phyloP scores from a whole-genome alignment of 2,329 filamentous ascomycete species.

The Cyclaneusma minus region DNA sequence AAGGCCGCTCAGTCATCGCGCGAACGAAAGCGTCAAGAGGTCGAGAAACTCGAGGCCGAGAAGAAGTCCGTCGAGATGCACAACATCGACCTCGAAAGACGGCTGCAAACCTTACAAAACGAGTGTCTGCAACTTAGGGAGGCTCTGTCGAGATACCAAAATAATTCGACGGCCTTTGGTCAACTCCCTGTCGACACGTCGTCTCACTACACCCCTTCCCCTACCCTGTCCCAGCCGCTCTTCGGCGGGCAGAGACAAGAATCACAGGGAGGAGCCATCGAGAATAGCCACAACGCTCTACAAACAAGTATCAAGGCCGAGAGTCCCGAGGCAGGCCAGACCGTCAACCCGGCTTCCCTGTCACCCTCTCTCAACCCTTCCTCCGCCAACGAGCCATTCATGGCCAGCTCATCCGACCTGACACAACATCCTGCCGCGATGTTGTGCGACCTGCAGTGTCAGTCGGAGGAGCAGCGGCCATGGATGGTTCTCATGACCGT shows the following conservation, averaged over 20 bases:
- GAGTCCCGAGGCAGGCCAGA: too few species aligned
- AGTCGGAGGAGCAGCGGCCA: slow-evolving; percentile 44
- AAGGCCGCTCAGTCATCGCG: slow-evolving; percentile 92
- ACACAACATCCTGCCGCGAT: slow-evolving; percentile 99
- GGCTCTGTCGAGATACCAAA: slow-evolving; percentile 31
- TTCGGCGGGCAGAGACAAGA: too few species aligned
- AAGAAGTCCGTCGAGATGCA: slow-evolving; percentile 51
- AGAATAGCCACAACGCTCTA: too few species aligned
- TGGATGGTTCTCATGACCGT: slow-evolving; percentile 33
- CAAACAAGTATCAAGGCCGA: too few species aligned
- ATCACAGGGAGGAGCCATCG: too few species aligned
- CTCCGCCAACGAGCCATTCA: slow-evolving; percentile 22
- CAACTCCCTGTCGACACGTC: too few species aligned
- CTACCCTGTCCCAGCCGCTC: slow-evolving; percentile 16
- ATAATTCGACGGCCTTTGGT: too few species aligned
- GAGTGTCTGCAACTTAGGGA: slow-evolving; percentile 13
- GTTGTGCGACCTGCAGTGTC: slow-evolving; percentile 99
- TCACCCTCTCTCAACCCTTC: slow-evolving; percentile 24
- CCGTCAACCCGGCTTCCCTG: slow-evolving; percentile 46
- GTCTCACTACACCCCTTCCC: too few species aligned
- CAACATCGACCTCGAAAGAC: slow-evolving; percentile 54
- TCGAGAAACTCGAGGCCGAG: slow-evolving; percentile 63
- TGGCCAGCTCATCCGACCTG: slow-evolving; percentile 57
- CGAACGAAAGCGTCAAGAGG: slow-evolving; percentile 49
- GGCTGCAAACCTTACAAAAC: slow-evolving; percentile 42